Percentiles rank a stretch among this genome's conserved stretches.
Evolutionary conservation across 2,329 filamentous ascomycete genomes (phyloP).

Genomic region (Parascedosporium putredinis): DNA sequence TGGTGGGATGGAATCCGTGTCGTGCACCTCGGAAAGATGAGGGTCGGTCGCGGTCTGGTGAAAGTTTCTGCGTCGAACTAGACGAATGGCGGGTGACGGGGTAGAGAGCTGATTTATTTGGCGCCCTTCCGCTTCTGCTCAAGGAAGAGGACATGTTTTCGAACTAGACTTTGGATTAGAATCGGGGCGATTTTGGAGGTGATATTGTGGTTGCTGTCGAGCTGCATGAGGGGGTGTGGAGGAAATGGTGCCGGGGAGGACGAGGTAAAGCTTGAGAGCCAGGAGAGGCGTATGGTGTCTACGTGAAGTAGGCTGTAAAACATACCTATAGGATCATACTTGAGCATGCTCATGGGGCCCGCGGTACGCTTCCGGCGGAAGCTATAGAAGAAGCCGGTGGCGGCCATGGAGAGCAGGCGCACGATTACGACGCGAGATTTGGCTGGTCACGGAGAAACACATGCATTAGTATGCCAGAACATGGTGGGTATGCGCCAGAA

Average conservation of each 20-base stretch:
- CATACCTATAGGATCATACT: slow-evolving; percentile 93
- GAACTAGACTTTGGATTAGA: slow-evolving; percentile 44
- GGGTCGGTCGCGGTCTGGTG: background rate
- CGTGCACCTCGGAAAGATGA: background rate
- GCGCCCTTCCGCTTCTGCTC: slow-evolving; percentile 71
- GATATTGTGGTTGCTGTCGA: too few relatives aligned
- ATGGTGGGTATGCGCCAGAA: too few relatives aligned
- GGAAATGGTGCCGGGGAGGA: background rate
- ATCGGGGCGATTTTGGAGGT: too few relatives aligned
- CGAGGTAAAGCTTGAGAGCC: background rate
- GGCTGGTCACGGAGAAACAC: too few relatives aligned
- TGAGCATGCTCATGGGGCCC: slow-evolving; percentile 88
- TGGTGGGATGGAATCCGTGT: background rate
- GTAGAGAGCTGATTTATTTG: slow-evolving; percentile 29
- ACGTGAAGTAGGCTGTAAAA: too few relatives aligned
- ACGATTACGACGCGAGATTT: slow-evolving; percentile 91
- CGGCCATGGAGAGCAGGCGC: slow-evolving; percentile 93
- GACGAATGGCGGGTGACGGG: too few relatives aligned
- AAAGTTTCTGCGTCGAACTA: too few relatives aligned
- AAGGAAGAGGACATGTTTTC: slow-evolving; percentile 90
- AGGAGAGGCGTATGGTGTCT: background rate
- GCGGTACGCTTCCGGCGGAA: slow-evolving; percentile 72
- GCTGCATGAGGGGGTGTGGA: too few relatives aligned
- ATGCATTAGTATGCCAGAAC: too few relatives aligned
- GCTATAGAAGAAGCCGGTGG: slow-evolving; percentile 96